Base-by-base conservation (phyloP, 2,329 filamentous ascomycete species). In the Calonectria fujianensis region DNA sequence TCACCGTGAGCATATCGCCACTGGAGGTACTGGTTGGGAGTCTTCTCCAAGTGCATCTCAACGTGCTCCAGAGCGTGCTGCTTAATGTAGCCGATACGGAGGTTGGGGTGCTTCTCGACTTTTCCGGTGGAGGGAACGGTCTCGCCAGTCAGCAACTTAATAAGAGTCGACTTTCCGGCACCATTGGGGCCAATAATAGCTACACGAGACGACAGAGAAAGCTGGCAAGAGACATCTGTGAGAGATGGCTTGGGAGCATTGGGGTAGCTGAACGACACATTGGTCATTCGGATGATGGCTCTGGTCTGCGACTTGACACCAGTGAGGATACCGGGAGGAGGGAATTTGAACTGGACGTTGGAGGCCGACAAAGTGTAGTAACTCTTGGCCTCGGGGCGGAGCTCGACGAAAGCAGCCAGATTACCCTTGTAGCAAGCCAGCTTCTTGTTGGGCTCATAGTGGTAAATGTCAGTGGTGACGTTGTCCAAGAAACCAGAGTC, bases 51-150 rank as follows among this genome's bases (percentile, higher is more conserved):
- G 84, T 99, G 97, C 96, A 98, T 98, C 88, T 99, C 96, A 14
- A 99, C 97, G 91, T 99, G 97, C 89, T 99, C 97, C 16, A 99
- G 91, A 57, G 97, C 97, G 86, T 99, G 97, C 89, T 99, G 97
- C 89, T 98, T 98, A 89, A 99, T 98, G 89, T 99, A 99, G 70
- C 97, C 97, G 82, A 99, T 98, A 90, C 97, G 96, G 83, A 99
- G 88, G 85, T 99, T 99, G 79, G 97, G 97, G 85, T 99, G 97
- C 90, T 98, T 98, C 90, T 98, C 96, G 31, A 99, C 97, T 84
- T 93, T 95, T 77, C 97, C 97, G 27, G 87, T 86, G 76, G 94
- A 94, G 20, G 95, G 97, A 78, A 98, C 93, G 27, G 93, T 92
- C 85, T 98, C 97, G 80, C 96, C 97, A 14, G 97, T 99, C 73